Evolutionary conservation across 768 basidiomycete genomes (phyloP), one percentile per base, ranked within the genome.

Genomic region (Boletus rubropictus): DNA sequence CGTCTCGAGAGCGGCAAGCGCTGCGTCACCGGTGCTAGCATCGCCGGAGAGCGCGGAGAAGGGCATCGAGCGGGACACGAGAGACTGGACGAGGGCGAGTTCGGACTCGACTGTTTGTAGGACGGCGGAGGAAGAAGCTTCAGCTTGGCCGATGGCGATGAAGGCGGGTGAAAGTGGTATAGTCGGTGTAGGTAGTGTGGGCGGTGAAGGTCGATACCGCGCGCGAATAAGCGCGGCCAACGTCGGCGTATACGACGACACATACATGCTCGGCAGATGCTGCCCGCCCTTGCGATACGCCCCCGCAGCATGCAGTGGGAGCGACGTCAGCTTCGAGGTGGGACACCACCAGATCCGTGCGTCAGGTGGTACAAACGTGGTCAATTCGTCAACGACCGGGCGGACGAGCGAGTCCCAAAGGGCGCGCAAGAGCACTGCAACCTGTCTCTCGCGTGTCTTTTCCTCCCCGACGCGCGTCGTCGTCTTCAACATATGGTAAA

Each of bases 221-320:
- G 60, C 55, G 5, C 58, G 55, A 20, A 62, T 51, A 10, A 69
- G 54, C 5, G 69, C 63, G 8, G 55, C 46, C 3, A 69, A 17
- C 0, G 64, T 62, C 0, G 69, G 67, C 6, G 65, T 69, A 42
- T 69, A 69, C 10, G 67, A 69, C 6, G 69, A 69, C 28, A 69
- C 21, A 36, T 59, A 56, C 7, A 64, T 35, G 34, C 54, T 46
- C 1, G 53, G 8, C 42, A 56, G 38, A 42, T 51, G 53, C 9
- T 24, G 21, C 1, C 22, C 42, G 12, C 49, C 42, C 18, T 46
- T 50, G 44, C 56, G 56, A 35, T 61, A 66, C 5, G 60, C 52
- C 1, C 68, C 68, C 1, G 68, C 60, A 1, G 61, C 67, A 28
- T 68, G 68, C 34, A 68, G 44, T 3, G 67, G 68, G 25, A 68